phyloP scores from a whole-genome alignment of 176 grass and related monocot species.

The Neostapfia colusana region DNA sequence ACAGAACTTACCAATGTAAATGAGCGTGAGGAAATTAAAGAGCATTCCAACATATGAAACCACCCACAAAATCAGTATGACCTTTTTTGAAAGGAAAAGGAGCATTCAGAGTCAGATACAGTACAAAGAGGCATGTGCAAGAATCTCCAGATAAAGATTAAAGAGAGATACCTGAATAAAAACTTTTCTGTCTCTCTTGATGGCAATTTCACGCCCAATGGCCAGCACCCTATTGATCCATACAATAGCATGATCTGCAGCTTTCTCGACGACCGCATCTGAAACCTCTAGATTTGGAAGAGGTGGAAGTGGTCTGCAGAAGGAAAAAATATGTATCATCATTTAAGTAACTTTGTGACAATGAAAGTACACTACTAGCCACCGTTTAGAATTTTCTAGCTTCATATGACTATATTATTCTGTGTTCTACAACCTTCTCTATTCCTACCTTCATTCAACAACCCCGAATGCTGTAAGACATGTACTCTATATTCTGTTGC shows the following conservation, averaged over 20 bases:
- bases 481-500: no score
- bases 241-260: constrained; percentile 47
- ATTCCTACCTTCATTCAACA: no score
- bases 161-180: constrained; percentile 61
- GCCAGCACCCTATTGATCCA: constrained; percentile 77
- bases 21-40: constrained; percentile 90
- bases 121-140: neutral
- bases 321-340: neutral
- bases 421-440: no score
- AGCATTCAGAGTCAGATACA: constrained; percentile 20
- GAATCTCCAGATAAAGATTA: neutral
- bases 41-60: constrained; percentile 74
- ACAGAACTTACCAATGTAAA: constrained; percentile 83
- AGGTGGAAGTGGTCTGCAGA: constrained; percentile 84
- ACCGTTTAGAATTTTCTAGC: neutral
- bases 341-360: neutral
- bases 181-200: constrained; percentile 78
- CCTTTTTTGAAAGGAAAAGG: constrained; percentile 44
- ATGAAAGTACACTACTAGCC: neutral
- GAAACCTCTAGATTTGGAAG: constrained; percentile 87
- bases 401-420: no score
- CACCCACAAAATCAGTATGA: constrained; percentile 71
- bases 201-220: constrained; percentile 74
- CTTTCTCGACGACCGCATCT: constrained; percentile 66
- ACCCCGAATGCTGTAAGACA: no score